Evolutionary conservation across 1,284 basidiomycete species (phyloP), one percentile per base, ranked within the genome.

Genomic region (Leccinum subspadiceum): DNA sequence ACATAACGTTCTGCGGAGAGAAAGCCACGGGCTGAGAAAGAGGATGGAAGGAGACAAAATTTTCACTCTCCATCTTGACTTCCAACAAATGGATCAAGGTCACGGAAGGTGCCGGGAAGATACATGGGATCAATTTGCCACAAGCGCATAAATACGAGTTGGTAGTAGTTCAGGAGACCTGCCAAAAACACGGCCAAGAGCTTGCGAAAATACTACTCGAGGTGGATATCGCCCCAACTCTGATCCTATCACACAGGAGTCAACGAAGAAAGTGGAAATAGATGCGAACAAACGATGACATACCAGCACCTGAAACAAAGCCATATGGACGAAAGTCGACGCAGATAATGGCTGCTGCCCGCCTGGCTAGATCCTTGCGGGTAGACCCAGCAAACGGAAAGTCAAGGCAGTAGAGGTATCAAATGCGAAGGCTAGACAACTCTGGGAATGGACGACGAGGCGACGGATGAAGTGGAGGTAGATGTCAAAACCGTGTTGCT

Each of bases 401-500:
- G 91, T 89, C 57, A 94, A 79, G 41, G 86, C 81, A 26, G 84
- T 84, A 22, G 88, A 89, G 31, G 85, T 77, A 70, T 92, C 90
- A 64, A 87, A 86, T 0, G 84, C 77, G 41, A 85, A 77, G 12
- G 82, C 72, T 51, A 90, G 81, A 63, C 90, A 82, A 56, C 83
- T 78, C 75, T 90, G 87, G 15, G 88, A 89, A 63, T 93, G 90
- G 51, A 90, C 85, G 69, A 96, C 92, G 74, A 96, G 89, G 62
- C 95, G 90, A 64, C 94, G 90, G 66, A 98, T 92, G 78, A 96
- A 96, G 77, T 97, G 94, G 62, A 94, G 85, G 78, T 97, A 96
- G 64, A 94, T 96, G 75, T 96, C 95, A 70, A 93, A 83, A 59
- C 94, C 93, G 83, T 97, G 93, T 73, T 93, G 91, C 72, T 96